These are phyloP conservation scores for Aspergillus persii DNA, from an alignment of 2,329 filamentous ascomycete genomes.

Conservation along the genomic window DNA sequence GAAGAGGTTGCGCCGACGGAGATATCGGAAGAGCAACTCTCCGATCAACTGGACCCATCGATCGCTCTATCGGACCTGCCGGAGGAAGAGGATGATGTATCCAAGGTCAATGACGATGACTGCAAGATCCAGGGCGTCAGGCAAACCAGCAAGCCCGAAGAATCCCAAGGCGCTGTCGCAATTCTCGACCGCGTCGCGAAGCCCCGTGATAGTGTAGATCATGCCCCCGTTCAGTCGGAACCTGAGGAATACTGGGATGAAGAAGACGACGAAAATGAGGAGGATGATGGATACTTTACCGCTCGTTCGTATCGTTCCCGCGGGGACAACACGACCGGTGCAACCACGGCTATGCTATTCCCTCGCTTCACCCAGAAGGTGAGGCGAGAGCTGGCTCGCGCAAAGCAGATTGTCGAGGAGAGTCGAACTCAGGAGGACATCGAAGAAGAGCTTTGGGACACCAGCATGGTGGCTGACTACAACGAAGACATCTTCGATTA, in stretches of 20 bases:
- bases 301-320: slow-evolving; percentile 75
- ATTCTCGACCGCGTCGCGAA: slow-evolving; percentile 7
- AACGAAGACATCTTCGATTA: slow-evolving; percentile 93
- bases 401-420: slow-evolving; percentile 64
- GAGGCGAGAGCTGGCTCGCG: slow-evolving; percentile 69
- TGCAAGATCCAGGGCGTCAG: slow-evolving; percentile 22
- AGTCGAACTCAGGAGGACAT: slow-evolving; percentile 69
- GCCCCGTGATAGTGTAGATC: slow-evolving; percentile 23
- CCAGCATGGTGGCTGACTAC: slow-evolving; percentile 97
- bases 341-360: slow-evolving; percentile 64
- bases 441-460: slow-evolving; percentile 87
- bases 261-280: slow-evolving; percentile 73
- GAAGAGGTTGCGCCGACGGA: slow-evolving; percentile 11
- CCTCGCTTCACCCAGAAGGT: slow-evolving; percentile 69
- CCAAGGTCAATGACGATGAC: slow-evolving; percentile 27
- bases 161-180: slow-evolving; percentile 4
- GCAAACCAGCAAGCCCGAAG: slow-evolving; percentile 11
- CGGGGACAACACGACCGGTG: slow-evolving; percentile 69
- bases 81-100: slow-evolving; percentile 25
- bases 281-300: slow-evolving; percentile 69
- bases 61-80: slow-evolving; percentile 26
- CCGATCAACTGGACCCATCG: slow-evolving; percentile 19
- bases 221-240: slow-evolving; percentile 43
- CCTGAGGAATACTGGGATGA: slow-evolving; percentile 73
- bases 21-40: slow-evolving; percentile 9